phyloP scores from a whole-genome alignment of 2,329 filamentous ascomycete genomes.

The Neoascochyta sp. region DNA sequence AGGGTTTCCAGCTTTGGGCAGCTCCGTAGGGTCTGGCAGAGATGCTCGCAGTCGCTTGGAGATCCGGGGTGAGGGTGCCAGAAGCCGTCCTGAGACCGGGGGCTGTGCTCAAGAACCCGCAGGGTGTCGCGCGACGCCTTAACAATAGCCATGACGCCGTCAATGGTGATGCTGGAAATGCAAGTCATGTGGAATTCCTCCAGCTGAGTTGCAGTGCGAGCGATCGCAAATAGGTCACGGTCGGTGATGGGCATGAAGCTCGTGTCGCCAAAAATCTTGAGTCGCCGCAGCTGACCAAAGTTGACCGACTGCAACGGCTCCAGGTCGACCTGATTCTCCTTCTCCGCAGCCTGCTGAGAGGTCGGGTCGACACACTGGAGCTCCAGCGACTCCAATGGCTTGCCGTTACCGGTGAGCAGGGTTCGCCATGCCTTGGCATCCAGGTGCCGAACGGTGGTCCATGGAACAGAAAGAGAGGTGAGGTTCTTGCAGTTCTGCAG shows the following conservation, averaged over 20 bases:
- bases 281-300: constrained; percentile 48
- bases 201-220: constrained; percentile 50
- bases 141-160: constrained; percentile 52
- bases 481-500: constrained; percentile 48
- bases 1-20: constrained; percentile 48
- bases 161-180: constrained; percentile 51
- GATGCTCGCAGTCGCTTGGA: constrained; percentile 44
- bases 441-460: constrained; percentile 52
- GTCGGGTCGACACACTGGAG: constrained; percentile 51
- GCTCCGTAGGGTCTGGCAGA: constrained; percentile 47
- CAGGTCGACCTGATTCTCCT: constrained; percentile 42
- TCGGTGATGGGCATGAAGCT: constrained; percentile 52
- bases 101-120: constrained; percentile 52
- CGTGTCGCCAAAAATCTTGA: constrained; percentile 55
- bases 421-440: constrained; percentile 48
- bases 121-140: constrained; percentile 48
- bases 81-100: constrained; percentile 52
- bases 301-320: constrained; percentile 47
- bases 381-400: constrained; percentile 50
- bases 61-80: constrained; percentile 50
- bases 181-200: constrained; percentile 54
- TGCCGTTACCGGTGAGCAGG: constrained; percentile 45
- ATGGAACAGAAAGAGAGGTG: constrained; percentile 49
- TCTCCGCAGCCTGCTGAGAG: constrained; percentile 41
- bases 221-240: constrained; percentile 48